Evolutionary conservation across 1,284 basidiomycete species (phyloP).

Genomic region (Quambalaria eucalypti): DNA sequence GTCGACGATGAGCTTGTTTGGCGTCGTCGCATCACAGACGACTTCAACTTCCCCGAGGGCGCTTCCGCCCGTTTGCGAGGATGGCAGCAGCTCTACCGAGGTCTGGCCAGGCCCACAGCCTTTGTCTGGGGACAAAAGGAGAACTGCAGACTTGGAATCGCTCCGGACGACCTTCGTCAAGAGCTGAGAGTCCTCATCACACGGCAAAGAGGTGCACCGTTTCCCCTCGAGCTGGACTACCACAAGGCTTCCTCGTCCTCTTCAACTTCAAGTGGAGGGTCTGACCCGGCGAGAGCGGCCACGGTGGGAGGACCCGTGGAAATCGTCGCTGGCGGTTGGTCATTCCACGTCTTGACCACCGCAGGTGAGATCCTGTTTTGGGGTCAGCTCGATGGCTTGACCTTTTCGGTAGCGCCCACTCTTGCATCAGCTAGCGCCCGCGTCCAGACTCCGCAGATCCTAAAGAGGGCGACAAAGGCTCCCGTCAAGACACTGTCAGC

Average conservation of each 20-base stretch:
- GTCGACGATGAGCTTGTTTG: constrained; percentile 19
- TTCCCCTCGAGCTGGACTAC: constrained; percentile 10
- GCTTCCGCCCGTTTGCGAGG: constrained; percentile 16
- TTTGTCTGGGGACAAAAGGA: constrained; percentile 21
- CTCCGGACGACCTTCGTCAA: background rate
- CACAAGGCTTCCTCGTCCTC: background rate
- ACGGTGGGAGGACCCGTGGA: constrained; percentile 8
- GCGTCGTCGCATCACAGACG: constrained; percentile 15
- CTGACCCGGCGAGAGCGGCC: no score
- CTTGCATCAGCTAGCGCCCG: constrained; percentile 1
- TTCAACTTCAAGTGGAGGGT: background rate
- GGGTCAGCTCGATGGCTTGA: constrained; percentile 21
- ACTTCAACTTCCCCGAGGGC: constrained; percentile 20
- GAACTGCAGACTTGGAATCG: constrained; percentile 14
- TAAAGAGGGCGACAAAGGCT: background rate
- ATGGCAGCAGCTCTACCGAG: constrained; percentile 20
- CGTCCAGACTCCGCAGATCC: background rate
- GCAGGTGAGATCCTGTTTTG: constrained; percentile 16
- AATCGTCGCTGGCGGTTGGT: constrained; percentile 24
- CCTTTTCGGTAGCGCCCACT: background rate
- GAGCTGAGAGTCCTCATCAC: background rate
- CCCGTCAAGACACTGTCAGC: constrained; percentile 47
- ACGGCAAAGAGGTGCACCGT: constrained; percentile 10
- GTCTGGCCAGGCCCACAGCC: constrained; percentile 12
- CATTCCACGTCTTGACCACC: constrained; percentile 20